These are phyloP conservation scores for Scedosporium dehoogii DNA, from an alignment of 2,329 filamentous ascomycete species.

Conservation along the genomic window DNA sequence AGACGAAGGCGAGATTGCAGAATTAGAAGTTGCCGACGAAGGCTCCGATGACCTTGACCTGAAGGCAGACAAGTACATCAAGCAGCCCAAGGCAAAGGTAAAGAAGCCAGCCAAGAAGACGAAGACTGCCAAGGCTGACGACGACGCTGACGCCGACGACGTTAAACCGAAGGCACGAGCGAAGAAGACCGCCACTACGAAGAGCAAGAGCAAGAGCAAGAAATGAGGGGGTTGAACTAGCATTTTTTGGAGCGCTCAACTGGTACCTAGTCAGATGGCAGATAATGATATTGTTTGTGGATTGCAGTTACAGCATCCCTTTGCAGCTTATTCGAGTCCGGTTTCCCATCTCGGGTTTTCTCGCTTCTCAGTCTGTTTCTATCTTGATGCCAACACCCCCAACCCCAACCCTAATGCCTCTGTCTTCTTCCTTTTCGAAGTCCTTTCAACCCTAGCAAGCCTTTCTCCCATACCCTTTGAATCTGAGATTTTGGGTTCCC, in stretches of 20 bases:
- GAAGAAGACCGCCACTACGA: conserved; percentile 26
- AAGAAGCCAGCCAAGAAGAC: conserved; percentile 37
- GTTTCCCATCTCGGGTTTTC: background rate
- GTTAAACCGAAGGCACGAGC: conserved; percentile 37
- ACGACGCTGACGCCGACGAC: conserved; percentile 38
- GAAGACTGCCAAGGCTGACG: conserved; percentile 26
- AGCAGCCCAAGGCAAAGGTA: conserved; percentile 64
- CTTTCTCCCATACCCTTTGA: no score
- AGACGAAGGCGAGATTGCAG: conserved; percentile 57
- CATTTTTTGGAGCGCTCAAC: background rate
- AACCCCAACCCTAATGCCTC: no score
- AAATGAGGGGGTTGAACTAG: background rate
- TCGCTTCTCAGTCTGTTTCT: background rate
- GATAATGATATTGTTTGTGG: background rate
- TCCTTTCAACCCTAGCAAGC: no score
- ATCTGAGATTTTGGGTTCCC: no score
- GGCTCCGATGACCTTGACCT: conserved; percentile 66
- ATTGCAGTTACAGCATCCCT: background rate
- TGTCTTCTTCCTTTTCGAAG: no score
- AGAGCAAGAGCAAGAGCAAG: conserved; percentile 37
- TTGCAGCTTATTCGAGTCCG: background rate
- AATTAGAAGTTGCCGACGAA: conserved; percentile 55
- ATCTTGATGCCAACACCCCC: background rate
- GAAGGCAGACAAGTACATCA: conserved; percentile 94
- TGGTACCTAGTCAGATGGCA: background rate